phyloP scores from a whole-genome alignment of 306 rosid genomes.

The Acacia crassicarpa region DNA sequence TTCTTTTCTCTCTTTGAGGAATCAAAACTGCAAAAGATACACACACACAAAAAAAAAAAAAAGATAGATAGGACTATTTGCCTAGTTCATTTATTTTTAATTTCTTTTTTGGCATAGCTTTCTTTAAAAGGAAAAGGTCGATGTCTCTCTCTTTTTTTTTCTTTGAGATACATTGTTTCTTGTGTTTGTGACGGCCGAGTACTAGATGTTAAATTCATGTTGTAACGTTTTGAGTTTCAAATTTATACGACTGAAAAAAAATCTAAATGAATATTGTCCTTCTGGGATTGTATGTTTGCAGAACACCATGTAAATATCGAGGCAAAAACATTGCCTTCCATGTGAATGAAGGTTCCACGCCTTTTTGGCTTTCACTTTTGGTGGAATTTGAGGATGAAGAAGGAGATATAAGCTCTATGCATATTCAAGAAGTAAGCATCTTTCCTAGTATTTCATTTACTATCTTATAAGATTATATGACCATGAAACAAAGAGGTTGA shows the following conservation, averaged over 20 bases:
- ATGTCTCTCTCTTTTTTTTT: not conserved
- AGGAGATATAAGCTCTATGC: constrained; percentile 85
- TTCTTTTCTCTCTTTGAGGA: not conserved
- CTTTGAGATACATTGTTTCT: no score
- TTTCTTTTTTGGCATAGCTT: not conserved
- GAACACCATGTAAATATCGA: constrained; percentile 73
- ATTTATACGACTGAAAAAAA: not conserved
- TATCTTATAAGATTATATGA: not conserved
- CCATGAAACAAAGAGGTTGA: not conserved
- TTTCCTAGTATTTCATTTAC: constrained; percentile 1
- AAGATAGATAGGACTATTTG: not conserved
- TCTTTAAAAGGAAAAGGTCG: not conserved
- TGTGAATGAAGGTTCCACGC: constrained; percentile 91
- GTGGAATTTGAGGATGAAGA: constrained; percentile 83
- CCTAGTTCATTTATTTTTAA: not conserved
- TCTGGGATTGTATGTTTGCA: constrained; percentile 23
- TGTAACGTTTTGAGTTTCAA: not conserved
- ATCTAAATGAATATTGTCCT: not conserved
- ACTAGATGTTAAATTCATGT: not conserved
- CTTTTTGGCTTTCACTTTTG: constrained; percentile 77
- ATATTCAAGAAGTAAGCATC: constrained; percentile 58
- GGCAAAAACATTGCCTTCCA: constrained; percentile 73
- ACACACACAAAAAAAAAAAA: not conserved
- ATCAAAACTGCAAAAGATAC: not conserved
- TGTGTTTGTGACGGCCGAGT: not conserved